phyloP scores from a whole-genome alignment of 1,139 yeast species.

The Candida albicans region DNA sequence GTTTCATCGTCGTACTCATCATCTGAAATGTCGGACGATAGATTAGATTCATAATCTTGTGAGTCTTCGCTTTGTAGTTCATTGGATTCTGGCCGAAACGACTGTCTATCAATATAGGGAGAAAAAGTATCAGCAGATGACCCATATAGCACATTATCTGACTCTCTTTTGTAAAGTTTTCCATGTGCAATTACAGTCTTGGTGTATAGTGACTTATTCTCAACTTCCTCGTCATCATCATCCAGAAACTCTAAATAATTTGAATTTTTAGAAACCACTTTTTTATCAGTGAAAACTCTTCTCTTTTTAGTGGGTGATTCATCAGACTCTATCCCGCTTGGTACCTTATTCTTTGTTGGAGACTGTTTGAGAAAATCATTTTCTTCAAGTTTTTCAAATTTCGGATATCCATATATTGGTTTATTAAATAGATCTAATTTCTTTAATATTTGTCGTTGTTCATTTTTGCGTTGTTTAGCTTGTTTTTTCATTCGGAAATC shows the following conservation, averaged over 20 bases:
- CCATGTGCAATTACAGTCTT: too few relatives aligned
- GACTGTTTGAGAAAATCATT: slow-evolving; percentile 9
- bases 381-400: not conserved
- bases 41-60: slow-evolving; percentile 1
- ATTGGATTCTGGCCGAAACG: too few relatives aligned
- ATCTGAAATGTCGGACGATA: too few relatives aligned
- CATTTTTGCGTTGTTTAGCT: slow-evolving; percentile 18
- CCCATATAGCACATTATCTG: too few relatives aligned
- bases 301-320: slow-evolving; percentile 20
- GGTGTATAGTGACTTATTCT: too few relatives aligned
- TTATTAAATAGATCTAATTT: slow-evolving; percentile 9
- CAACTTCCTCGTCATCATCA: too few relatives aligned
- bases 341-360: slow-evolving; percentile 16
- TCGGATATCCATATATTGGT: not conserved
- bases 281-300: not conserved
- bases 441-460: slow-evolving; percentile 23
- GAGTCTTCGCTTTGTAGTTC: not conserved
- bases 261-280: not conserved
- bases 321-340: slow-evolving; percentile 4
- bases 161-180: too few relatives aligned
- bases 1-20: not conserved
- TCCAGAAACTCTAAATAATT: not conserved
- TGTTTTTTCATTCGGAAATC: slow-evolving; percentile 1
- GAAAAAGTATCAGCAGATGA: too few relatives aligned
- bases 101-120: too few relatives aligned